Conservation (phyloP, 192 early-diverging fungal species). For the Mortierella claussenii region DNA sequence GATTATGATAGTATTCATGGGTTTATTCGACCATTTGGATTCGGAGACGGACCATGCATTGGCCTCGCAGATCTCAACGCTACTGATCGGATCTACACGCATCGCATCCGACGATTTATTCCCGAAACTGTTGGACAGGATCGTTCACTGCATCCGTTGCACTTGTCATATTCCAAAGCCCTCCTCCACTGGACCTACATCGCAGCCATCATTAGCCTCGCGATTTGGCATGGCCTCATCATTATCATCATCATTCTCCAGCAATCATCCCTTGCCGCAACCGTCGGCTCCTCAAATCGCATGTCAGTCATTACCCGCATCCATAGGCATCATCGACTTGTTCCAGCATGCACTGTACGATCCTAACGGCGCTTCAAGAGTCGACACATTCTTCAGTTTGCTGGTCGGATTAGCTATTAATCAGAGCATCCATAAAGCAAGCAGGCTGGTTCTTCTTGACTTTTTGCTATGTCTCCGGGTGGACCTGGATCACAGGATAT, state of each 20-base stretch:
- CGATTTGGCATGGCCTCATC: slow-evolving; percentile 50
- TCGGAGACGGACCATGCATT: slow-evolving; percentile 52
- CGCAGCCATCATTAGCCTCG: slow-evolving; percentile 31
- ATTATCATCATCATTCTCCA: slow-evolving; percentile 12
- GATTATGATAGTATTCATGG: slow-evolving; percentile 55
- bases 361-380: slow-evolving; percentile 39
- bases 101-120: slow-evolving; percentile 49
- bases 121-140: slow-evolving; percentile 40
- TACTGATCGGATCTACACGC: slow-evolving; percentile 51
- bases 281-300: neutral
- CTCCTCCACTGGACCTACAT: neutral
- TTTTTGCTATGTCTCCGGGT: slow-evolving; percentile 62
- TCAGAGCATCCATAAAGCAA: slow-evolving; percentile 49
- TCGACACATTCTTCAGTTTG: slow-evolving; percentile 46
- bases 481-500: slow-evolving; percentile 64
- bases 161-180: slow-evolving; percentile 46
- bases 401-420: slow-evolving; percentile 56
- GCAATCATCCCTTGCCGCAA: slow-evolving; percentile 1
- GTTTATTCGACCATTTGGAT: slow-evolving; percentile 52
- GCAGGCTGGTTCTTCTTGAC: slow-evolving; percentile 60
- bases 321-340: slow-evolving; percentile 55
- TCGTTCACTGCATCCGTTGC: slow-evolving; percentile 54
- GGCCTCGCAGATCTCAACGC: slow-evolving; percentile 39
- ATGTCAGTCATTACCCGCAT: slow-evolving; percentile 54
- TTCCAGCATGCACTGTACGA: slow-evolving; percentile 60